Base-by-base conservation (phyloP, 2,329 filamentous ascomycete species). In the Xylaria sp. region DNA sequence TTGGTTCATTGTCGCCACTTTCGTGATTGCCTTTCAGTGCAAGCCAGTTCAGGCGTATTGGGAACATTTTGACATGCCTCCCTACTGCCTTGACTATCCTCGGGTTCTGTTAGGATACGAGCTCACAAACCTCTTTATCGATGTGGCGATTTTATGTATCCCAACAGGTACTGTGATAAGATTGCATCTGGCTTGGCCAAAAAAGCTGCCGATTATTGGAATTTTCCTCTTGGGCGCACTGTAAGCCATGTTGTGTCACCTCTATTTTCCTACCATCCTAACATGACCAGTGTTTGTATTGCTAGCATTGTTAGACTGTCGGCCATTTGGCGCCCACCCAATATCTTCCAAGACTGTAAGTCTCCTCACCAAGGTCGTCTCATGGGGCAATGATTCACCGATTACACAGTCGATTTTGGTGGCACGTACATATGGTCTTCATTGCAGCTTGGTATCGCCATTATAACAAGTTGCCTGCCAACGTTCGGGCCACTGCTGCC, bases 381-480 rank as follows among this genome's bases (percentile, higher is more conserved):
- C 15, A 17, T 3, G 15, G 15, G 6, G n/a, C 10, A 17, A 37
- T 27, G 8, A 44, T 38, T 29, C 43, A 21, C 7, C 31, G 15
- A 37, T 4, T 49, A 3, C 29, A n/a, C 38, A 63, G 62, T 61
- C 35, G 33, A 61, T 15, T 62, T 61, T 31, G 40, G 51, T 9
- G 21, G n/a, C 13, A 49, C 46, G 13, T 54, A 37, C 15, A 9
- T 58, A 13, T 64, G 53, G 47, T 57, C 58, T 8, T 38, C 37
- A 2, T 19, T 54, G 21, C 62, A 64, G 49, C 11, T 61, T 1
- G 58, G 58, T 15, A 19, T 64, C 1, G 62, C 62, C 3, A 64
- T 61, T n/a, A 44, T 64, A 37, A 57, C 53, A n/a, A 62, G 62
- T 19, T 64, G 62, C 23, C 35, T 64, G 8, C 62, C 58, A 17